Evolutionary conservation across 495 filamentous ascomycete species (phyloP).

Genomic region (Annulohypoxylon stygium): DNA sequence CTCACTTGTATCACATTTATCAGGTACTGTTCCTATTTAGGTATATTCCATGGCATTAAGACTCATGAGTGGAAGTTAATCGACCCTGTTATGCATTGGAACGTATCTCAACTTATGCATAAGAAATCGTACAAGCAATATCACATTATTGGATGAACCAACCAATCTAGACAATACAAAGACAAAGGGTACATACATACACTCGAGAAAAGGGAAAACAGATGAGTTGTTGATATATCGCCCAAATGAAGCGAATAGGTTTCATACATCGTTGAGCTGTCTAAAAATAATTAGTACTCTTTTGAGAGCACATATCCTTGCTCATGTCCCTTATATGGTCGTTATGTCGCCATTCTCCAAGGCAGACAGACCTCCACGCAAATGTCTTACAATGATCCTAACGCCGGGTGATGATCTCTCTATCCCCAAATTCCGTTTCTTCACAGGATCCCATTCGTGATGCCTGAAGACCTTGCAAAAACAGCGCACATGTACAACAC

Average conservation of each 20-base stretch:
- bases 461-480: slow-evolving; percentile 49
- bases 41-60: not conserved
- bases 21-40: slow-evolving; percentile 13
- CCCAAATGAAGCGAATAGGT: slow-evolving; percentile 16
- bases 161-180: not conserved
- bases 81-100: not conserved
- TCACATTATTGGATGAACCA: not conserved
- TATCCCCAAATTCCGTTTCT: slow-evolving; percentile 44
- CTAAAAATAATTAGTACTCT: slow-evolving; percentile 41
- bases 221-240: not conserved
- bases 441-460: slow-evolving; percentile 47
- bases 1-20: slow-evolving; percentile 29
- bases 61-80: slow-evolving; percentile 1
- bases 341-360: slow-evolving; percentile 21
- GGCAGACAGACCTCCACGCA: slow-evolving; percentile 38
- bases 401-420: slow-evolving; percentile 52
- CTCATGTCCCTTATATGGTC: slow-evolving; percentile 24
- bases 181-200: not conserved
- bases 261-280: slow-evolving; percentile 40
- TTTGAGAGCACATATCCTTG: slow-evolving; percentile 30
- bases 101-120: slow-evolving; percentile 1
- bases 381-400: slow-evolving; percentile 43
- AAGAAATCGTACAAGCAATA: not conserved
- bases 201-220: not conserved
- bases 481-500: slow-evolving; percentile 50